Percentiles rank a stretch among this genome's conserved stretches.
Evolutionary conservation across 2,329 filamentous ascomycete species (phyloP).

Genomic region (Botryotinia narcissicola): DNA sequence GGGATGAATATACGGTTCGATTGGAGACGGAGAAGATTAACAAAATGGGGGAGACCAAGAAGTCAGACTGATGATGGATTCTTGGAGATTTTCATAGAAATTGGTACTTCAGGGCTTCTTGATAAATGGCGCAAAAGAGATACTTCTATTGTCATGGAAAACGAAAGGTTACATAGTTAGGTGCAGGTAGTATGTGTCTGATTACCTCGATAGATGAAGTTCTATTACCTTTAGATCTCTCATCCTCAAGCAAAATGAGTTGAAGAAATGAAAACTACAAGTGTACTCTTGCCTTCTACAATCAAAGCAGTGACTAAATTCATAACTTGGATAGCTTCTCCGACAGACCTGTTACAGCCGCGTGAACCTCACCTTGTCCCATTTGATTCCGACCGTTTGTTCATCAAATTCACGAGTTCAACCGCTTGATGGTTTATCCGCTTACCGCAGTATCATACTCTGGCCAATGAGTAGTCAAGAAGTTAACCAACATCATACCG

Average conservation of each 20-base stretch:
- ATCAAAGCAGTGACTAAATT: not conserved
- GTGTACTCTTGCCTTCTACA: not conserved
- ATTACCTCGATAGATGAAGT: not conserved
- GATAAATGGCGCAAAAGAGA: not conserved
- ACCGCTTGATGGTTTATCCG: rapidly evolving
- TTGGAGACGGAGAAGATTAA: not conserved
- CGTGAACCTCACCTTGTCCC: not conserved
- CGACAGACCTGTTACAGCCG: no score
- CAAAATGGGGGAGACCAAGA: not conserved
- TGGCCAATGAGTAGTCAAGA: not conserved
- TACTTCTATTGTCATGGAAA: not conserved
- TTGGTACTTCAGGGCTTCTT: no score
- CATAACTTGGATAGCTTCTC: not conserved
- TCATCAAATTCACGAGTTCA: rapidly evolving
- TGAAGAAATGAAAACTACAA: not conserved
- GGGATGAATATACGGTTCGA: not conserved
- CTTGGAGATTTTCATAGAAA: not conserved
- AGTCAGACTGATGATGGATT: not conserved
- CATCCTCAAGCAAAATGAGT: not conserved
- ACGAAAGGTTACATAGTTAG: not conserved
- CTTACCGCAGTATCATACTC: not conserved
- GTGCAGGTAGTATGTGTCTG: not conserved
- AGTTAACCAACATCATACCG: not conserved
- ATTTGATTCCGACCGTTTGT: not conserved
- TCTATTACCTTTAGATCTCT: not conserved